Percentiles rank a stretch among this genome's conserved stretches.
phyloP scores from a whole-genome alignment of 2,329 filamentous ascomycete genomes.

The Myriosclerotinia scirpicola region DNA sequence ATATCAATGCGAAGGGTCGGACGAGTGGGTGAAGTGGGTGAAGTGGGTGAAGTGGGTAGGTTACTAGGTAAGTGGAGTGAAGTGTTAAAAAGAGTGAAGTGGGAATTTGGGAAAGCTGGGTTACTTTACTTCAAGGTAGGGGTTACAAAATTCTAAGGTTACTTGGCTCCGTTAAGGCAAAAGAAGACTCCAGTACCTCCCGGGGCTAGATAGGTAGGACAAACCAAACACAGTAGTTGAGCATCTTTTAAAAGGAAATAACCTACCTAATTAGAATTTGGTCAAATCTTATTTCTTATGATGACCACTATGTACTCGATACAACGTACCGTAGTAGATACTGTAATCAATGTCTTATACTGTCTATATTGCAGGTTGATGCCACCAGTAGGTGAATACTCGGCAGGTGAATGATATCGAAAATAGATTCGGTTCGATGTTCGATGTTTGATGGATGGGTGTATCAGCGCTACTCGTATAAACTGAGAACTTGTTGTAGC shows the following conservation, averaged over 20 bases:
- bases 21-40: slow-evolving; percentile 1
- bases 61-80: slow-evolving; percentile 6
- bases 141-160: background rate
- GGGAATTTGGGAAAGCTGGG: background rate
- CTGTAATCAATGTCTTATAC: too few relatives aligned
- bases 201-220: background rate
- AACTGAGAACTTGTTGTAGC: background rate
- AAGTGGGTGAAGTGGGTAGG: background rate
- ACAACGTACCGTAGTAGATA: background rate
- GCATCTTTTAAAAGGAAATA: background rate
- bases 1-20: background rate
- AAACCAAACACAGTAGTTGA: background rate
- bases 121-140: background rate
- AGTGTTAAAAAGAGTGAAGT: background rate
- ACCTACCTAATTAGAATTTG: slow-evolving; percentile 6
- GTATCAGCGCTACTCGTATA: background rate
- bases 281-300: background rate
- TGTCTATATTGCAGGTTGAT: background rate
- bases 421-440: too few relatives aligned
- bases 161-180: background rate
- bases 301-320: background rate
- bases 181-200: background rate
- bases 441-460: background rate
- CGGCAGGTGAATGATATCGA: too few relatives aligned
- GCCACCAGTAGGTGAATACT: background rate